Conservation (phyloP, 768 basidiomycete species). For the Chiua virens region DNA sequence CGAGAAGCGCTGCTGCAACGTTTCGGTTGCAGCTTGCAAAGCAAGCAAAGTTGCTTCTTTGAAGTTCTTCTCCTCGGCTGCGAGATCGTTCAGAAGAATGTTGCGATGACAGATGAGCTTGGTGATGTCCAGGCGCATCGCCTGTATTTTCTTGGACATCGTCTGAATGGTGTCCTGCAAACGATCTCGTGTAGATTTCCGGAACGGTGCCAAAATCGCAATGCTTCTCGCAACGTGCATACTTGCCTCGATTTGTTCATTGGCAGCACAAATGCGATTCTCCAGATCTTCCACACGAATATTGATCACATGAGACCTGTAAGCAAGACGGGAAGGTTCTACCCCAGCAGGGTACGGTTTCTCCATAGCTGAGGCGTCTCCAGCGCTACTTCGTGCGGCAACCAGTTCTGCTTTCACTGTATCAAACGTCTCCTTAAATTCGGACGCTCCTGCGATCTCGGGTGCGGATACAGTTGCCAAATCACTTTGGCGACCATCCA, state of each 20-base stretch:
- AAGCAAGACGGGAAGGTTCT: conserved; percentile 32
- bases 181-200: conserved; percentile 76
- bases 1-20: conserved; percentile 47
- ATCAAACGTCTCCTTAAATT: conserved; percentile 82
- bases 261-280: conserved; percentile 49
- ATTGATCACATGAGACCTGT: conserved; percentile 57
- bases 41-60: conserved; percentile 67
- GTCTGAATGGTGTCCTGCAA: conserved; percentile 60
- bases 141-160: conserved; percentile 63
- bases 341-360: conserved; percentile 20
- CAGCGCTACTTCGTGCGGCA: conserved; percentile 40
- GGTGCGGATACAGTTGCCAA: conserved; percentile 43
- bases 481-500: conserved; percentile 19
- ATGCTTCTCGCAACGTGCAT: conserved; percentile 79
- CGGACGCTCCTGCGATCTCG: conserved; percentile 59
- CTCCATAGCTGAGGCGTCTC: conserved; percentile 21
- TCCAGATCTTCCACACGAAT: conserved; percentile 68
- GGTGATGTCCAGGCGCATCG: conserved; percentile 69
- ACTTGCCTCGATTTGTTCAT: conserved; percentile 62
- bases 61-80: conserved; percentile 67
- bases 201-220: conserved; percentile 85
- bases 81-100: conserved; percentile 74
- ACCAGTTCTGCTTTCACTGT: conserved; percentile 85
- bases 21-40: conserved; percentile 68
- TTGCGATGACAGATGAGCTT: conserved; percentile 74